These are phyloP conservation scores for Auricularia cornea DNA, from an alignment of 768 basidiomycete species.

Conservation along the genomic window DNA sequence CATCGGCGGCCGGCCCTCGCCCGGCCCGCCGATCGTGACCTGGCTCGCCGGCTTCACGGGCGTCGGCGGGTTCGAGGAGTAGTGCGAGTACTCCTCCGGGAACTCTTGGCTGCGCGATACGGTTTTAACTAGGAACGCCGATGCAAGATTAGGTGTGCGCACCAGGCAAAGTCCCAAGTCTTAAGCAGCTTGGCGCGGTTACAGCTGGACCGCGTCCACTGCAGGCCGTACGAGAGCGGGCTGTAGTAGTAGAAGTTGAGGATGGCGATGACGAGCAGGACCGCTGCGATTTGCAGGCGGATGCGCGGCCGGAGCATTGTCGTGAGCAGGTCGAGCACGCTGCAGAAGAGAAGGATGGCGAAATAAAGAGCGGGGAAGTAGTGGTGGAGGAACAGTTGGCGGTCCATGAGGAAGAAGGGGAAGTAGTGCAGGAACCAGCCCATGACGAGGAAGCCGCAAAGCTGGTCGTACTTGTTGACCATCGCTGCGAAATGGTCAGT, in stretches of 20 bases:
- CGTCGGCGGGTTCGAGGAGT: constrained; percentile 33
- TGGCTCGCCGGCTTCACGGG: constrained; percentile 29
- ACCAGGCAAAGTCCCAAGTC: constrained; percentile 96
- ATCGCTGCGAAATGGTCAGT: constrained; percentile 45
- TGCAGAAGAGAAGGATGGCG: constrained; percentile 68
- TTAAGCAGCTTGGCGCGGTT: constrained; percentile 73
- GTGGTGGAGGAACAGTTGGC: constrained; percentile 96
- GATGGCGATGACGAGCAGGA: constrained; percentile 62
- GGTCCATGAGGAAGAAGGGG: constrained; percentile 95
- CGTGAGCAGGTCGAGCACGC: constrained; percentile 79
- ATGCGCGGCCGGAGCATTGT: constrained; percentile 66
- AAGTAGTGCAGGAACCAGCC: constrained; percentile 92
- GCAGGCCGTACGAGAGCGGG: constrained; percentile 72
- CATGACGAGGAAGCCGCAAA: constrained; percentile 85
- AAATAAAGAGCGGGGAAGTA: constrained; percentile 97
- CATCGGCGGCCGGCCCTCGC: constrained; percentile 44
- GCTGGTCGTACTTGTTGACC: constrained; percentile 83
- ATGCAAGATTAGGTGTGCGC: constrained; percentile 12
- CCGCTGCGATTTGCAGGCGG: constrained; percentile 71
- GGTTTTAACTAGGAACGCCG: background rate
- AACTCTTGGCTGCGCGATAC: constrained; percentile 55
- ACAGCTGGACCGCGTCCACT: constrained; percentile 83
- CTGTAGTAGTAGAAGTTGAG: constrained; percentile 76
- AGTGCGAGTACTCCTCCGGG: constrained; percentile 56
- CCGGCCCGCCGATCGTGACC: constrained; percentile 43